Percentiles rank a stretch among this genome's conserved stretches.
Evolutionary conservation across 2,329 filamentous ascomycete species (phyloP).

Genomic region (Chrysoporthe deuterocubensis): DNA sequence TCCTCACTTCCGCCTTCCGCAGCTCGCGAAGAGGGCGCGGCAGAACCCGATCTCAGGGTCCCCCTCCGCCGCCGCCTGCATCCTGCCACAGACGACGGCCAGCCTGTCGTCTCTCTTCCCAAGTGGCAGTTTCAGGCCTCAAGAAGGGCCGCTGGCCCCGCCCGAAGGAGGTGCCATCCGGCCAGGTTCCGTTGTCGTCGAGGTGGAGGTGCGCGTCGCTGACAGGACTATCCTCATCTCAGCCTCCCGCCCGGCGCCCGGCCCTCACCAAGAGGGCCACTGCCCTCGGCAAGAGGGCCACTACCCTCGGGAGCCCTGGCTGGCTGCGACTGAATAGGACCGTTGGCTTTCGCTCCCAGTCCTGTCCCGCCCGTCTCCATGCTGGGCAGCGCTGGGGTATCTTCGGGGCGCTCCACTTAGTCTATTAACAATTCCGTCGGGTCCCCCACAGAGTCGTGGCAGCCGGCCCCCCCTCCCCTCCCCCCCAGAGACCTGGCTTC

Average conservation of each 20-base stretch:
- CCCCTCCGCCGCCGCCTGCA: not conserved
- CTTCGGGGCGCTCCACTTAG: conserved; percentile 6
- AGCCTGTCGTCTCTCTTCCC: not conserved
- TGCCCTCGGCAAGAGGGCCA: not conserved
- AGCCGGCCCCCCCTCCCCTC: not conserved
- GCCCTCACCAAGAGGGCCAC: not conserved
- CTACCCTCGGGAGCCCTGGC: conserved; percentile 11
- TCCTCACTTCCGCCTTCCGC: conserved; percentile 6
- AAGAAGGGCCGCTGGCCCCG: not conserved
- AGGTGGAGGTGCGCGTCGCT: not conserved
- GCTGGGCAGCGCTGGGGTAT: conserved; percentile 5
- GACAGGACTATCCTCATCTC: not conserved
- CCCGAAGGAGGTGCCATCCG: not conserved
- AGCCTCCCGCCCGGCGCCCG: too few relatives aligned
- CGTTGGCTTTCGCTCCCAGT: conserved; percentile 13
- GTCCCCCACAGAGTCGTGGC: not conserved
- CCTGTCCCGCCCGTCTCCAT: not conserved
- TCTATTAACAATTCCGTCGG: conserved; percentile 8
- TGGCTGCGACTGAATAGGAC: conserved; percentile 4
- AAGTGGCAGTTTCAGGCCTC: not conserved
- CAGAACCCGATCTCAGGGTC: not conserved
- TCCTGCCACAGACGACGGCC: not conserved
- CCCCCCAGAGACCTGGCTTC: not conserved
- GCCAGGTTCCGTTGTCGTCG: conserved; percentile 7
- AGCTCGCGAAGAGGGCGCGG: not conserved